These are phyloP conservation scores for Sphaerulina musiva DNA, from an alignment of 2,329 filamentous ascomycete species.

Conservation along the genomic window DNA sequence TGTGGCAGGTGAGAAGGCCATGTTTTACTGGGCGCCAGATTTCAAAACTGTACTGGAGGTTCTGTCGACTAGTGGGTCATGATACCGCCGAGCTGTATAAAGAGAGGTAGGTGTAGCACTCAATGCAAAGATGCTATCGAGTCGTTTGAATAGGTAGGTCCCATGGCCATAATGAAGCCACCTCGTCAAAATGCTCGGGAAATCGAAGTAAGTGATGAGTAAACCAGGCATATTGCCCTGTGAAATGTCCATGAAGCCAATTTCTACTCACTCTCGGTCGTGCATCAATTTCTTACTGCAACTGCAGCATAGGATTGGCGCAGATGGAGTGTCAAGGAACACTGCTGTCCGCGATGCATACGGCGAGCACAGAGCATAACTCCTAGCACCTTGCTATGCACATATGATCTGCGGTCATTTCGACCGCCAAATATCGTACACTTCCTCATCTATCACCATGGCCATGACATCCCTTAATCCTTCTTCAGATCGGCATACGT, in stretches of 20 bases:
- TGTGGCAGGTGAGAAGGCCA: not conserved
- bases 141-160: too few relatives aligned
- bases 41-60: slow-evolving; percentile 8
- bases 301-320: too few relatives aligned
- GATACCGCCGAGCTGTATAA: too few relatives aligned
- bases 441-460: not conserved
- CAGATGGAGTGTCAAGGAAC: not conserved
- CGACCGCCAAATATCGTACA: slow-evolving; percentile 16
- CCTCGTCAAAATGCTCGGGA: too few relatives aligned
- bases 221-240: too few relatives aligned
- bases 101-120: too few relatives aligned
- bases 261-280: too few relatives aligned
- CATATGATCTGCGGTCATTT: not conserved
- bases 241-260: too few relatives aligned
- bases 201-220: too few relatives aligned
- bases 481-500: slow-evolving; percentile 77
- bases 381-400: slow-evolving; percentile 16
- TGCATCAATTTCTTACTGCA: too few relatives aligned
- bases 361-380: not conserved
- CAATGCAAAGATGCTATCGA: too few relatives aligned
- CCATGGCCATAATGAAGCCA: too few relatives aligned
- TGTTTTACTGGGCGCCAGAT: slow-evolving; percentile 19
- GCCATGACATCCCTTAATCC: slow-evolving; percentile 50
- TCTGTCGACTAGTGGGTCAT: not conserved
- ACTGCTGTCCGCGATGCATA: not conserved